Conservation (phyloP, 306 rosid genomes). For the Trifolium repens region DNA sequence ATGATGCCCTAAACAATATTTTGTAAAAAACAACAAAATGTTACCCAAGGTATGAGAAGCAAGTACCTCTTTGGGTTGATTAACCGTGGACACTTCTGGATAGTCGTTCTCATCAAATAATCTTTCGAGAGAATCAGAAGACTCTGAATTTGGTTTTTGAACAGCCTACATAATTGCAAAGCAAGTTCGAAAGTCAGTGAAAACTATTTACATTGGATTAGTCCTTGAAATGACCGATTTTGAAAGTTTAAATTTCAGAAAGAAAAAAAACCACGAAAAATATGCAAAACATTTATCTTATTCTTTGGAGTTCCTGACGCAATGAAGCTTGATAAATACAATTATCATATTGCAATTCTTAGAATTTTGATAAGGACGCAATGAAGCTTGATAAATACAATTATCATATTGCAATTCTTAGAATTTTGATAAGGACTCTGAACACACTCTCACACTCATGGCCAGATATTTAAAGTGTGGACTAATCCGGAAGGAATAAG, state of each 20-base stretch:
- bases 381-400: not conserved
- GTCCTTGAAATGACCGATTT: conserved; percentile 14
- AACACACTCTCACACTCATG: too few species aligned
- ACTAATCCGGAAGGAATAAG: too few species aligned
- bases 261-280: not conserved
- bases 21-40: conserved; percentile 2
- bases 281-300: not conserved
- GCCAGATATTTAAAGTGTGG: too few species aligned
- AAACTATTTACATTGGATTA: conserved; percentile 31
- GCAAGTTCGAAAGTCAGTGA: conserved; percentile 37
- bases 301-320: not conserved
- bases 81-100: conserved; percentile 51
- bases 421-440: too few species aligned
- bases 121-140: conserved; percentile 88
- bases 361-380: not conserved
- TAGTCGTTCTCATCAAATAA: conserved; percentile 75
- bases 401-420: not conserved
- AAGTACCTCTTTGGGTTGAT: conserved; percentile 72
- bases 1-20: not conserved
- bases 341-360: not conserved
- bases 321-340: not conserved
- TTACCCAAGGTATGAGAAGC: conserved; percentile 34
- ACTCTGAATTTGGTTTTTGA: conserved; percentile 58
- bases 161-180: conserved; percentile 53
- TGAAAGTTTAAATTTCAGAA: conserved; percentile 16